Evolutionary conservation across 140 eudicot species (phyloP).

Genomic region (Erigeron philadelphicus): DNA sequence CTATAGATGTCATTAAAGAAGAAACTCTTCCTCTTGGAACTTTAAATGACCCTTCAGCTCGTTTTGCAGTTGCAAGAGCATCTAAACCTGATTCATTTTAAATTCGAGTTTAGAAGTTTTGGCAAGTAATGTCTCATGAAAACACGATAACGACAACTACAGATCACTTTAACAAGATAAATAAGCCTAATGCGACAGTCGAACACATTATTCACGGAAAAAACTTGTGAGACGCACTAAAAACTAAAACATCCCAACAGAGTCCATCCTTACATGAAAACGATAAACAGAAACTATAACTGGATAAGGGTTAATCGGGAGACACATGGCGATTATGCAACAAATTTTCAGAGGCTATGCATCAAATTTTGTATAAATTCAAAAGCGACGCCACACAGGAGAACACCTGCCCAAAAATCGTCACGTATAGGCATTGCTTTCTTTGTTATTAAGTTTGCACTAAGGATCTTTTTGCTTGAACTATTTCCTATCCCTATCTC

Average conservation of each 20-base stretch:
- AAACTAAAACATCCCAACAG: not conserved
- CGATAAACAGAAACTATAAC: too few species aligned
- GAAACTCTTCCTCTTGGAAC: slow-evolving; percentile 58
- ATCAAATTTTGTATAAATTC: too few species aligned
- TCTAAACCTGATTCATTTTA: slow-evolving; percentile 50
- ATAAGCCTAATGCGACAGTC: not conserved
- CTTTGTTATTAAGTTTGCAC: too few species aligned
- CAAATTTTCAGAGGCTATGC: too few species aligned
- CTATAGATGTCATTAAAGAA: slow-evolving; percentile 54
- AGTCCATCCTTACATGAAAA: too few species aligned
- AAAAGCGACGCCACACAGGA: too few species aligned
- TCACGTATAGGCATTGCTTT: too few species aligned
- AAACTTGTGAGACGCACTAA: not conserved
- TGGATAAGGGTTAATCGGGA: too few species aligned
- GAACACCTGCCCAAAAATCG: too few species aligned
- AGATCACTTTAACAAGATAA: not conserved
- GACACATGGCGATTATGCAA: too few species aligned
- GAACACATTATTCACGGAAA: not conserved
- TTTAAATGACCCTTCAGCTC: slow-evolving; percentile 59
- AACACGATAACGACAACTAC: not conserved
- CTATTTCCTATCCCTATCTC: not conserved
- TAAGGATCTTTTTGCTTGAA: too few species aligned
- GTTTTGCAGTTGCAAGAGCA: slow-evolving; percentile 62
- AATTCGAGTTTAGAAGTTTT: not conserved
- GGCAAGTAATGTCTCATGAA: not conserved